Conservation (phyloP, 2,329 filamentous ascomycete genomes). For the Cytospora paraplurivora region DNA sequence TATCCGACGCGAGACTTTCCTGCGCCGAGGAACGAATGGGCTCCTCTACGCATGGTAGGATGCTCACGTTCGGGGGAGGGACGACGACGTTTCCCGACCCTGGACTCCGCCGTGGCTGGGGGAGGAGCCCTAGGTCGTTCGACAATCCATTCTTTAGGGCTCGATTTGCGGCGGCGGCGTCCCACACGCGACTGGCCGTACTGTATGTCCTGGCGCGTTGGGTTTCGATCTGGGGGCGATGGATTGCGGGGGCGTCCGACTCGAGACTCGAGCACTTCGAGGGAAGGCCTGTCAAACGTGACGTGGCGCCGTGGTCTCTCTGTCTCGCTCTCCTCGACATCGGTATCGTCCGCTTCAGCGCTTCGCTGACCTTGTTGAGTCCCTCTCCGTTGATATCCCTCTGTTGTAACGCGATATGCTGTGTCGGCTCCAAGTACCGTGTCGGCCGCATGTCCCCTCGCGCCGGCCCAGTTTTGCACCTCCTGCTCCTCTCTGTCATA, state of each 20-base stretch:
- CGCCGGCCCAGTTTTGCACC: neutral
- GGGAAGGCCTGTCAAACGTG: slow-evolving; percentile 9
- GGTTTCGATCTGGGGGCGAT: neutral
- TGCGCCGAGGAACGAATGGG: neutral
- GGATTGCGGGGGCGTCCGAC: slow-evolving; percentile 2
- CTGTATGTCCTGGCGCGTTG: slow-evolving; percentile 6
- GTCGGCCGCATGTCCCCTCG: neutral
- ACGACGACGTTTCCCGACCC: slow-evolving; percentile 4
- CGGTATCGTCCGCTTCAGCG: neutral
- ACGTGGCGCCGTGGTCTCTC: neutral
- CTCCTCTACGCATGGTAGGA: neutral
- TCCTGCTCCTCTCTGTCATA: slow-evolving; percentile 6
- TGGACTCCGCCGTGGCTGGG: slow-evolving; percentile 7
- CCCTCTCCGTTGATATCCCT: neutral
- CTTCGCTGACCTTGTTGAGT: neutral
- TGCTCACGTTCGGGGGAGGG: neutral
- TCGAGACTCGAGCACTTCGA: slow-evolving; percentile 4
- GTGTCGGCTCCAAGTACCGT: neutral
- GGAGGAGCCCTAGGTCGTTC: neutral
- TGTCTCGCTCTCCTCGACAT: neutral
- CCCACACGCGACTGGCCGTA: slow-evolving; percentile 13
- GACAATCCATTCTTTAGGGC: slow-evolving; percentile 2
- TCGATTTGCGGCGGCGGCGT: neutral
- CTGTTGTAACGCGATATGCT: neutral
- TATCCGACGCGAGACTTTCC: slow-evolving; percentile 4